Base-by-base conservation (phyloP, 2,329 filamentous ascomycete species). In the Cladophialophora yegresii region DNA sequence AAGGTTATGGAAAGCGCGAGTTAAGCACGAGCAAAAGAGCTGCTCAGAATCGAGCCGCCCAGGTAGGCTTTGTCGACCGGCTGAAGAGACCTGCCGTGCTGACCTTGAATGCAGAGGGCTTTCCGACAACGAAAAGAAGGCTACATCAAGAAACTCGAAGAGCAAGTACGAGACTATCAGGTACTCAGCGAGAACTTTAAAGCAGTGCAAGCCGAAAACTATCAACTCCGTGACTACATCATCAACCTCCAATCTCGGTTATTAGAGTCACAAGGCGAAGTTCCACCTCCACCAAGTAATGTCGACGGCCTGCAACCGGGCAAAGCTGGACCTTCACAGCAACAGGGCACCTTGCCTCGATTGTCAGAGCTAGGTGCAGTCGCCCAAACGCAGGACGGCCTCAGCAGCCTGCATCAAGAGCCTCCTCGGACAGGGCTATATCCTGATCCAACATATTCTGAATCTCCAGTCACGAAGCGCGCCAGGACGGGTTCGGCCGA, bases 41-140 rank as follows among this genome's bases (percentile, higher is more conserved):
- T 30, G 95, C 95, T 9, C 95, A 99, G 76, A 99, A 99, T 75
- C 85, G 95, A 75, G 95, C 93, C 72, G 95, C 95, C 60, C 95
- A 99, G 87, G 95, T 97, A 84, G 74, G 56, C 12, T 16, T 56
- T 22, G 23, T 36, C 6, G 7, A 4, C 16, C 12, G 22, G 22
- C 23, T 9, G 28, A 8, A 7, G 30, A n/a, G 16, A 40, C 10
- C 30, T 40, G 16, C 45, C 13, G 23, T 53, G 26, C 36, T 13
- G 22, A 28, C 43, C 33, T 33, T 10, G 20, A 22, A 40, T 61
- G 49, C 72, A 99, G 93, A 87, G 95, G 76, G 95, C 95, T 49
- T 99, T 99, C 79, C 91, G 95, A 49, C 93, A 98, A 79, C 90
- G 95, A 68, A 99, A 99, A 76, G 95, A 99, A 78, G 91, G 91